A percentile compares a stretch with the other conserved stretches of the same genome.
These are phyloP conservation scores for Apophysomyces elegans DNA, from an alignment of 371 early-diverging fungal species.

Conservation along the genomic window DNA sequence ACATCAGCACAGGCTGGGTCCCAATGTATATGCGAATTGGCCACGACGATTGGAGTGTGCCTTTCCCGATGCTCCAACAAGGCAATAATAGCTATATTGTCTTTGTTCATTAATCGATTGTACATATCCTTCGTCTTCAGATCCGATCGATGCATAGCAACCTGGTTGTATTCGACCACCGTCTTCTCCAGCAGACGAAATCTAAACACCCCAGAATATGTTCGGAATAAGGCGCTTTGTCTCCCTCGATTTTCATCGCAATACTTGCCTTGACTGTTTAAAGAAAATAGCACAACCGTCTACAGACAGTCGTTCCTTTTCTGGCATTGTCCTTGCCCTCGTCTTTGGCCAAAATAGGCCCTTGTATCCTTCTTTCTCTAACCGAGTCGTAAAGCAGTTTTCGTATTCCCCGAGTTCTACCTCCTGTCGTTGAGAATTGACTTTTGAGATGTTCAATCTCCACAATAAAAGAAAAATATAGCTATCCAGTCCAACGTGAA, in stretches of 20 bases:
- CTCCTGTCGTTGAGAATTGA: slow-evolving; percentile 60
- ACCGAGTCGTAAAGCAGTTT: slow-evolving; percentile 72
- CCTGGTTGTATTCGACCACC: slow-evolving; percentile 86
- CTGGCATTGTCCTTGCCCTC: slow-evolving; percentile 84
- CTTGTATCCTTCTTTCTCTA: slow-evolving; percentile 78
- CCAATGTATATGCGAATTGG: slow-evolving; percentile 91
- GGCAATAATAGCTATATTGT: slow-evolving; percentile 88
- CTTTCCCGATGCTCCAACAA: slow-evolving; percentile 79
- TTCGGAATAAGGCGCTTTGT: neutral
- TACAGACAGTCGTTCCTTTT: slow-evolving; percentile 77
- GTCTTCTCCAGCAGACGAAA: slow-evolving; percentile 75
- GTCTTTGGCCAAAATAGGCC: slow-evolving; percentile 91
- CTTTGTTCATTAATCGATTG: slow-evolving; percentile 89
- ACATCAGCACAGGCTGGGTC: slow-evolving; percentile 89
- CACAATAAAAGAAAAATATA: slow-evolving; percentile 1
- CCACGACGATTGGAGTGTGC: slow-evolving; percentile 69
- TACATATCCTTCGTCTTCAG: slow-evolving; percentile 86
- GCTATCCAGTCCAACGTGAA: slow-evolving; percentile 4
- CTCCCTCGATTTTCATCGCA: neutral
- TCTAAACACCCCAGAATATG: slow-evolving; percentile 30
- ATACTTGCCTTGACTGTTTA: slow-evolving; percentile 69
- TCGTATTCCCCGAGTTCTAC: slow-evolving; percentile 81
- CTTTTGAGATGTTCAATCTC: slow-evolving; percentile 56
- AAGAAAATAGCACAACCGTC: slow-evolving; percentile 97
- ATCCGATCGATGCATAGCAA: slow-evolving; percentile 79